Percentiles rank a stretch among this genome's conserved stretches.
These are phyloP conservation scores for Neurospora sp. DNA, from an alignment of 495 filamentous ascomycete genomes.

Conservation along the genomic window DNA sequence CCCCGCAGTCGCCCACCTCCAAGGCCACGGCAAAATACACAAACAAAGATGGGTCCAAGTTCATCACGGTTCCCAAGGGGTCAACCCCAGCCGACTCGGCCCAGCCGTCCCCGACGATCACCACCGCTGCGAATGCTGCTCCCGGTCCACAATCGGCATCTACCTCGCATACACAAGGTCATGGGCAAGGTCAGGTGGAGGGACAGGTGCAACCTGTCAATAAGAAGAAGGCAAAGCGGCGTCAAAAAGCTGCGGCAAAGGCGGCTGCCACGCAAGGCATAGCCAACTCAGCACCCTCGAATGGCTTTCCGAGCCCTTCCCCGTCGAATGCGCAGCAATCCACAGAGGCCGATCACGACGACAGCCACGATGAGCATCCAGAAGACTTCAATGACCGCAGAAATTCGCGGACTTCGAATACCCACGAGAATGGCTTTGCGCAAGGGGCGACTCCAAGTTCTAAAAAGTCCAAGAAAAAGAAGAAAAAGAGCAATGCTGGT, in stretches of 20 bases:
- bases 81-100: conserved; percentile 40
- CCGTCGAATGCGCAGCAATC: conserved; percentile 22
- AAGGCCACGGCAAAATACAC: conserved; percentile 47
- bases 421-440: conserved; percentile 8
- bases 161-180: neutral
- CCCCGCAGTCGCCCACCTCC: conserved; percentile 28
- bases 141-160: conserved; percentile 14
- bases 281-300: conserved; percentile 20
- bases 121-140: conserved; percentile 22
- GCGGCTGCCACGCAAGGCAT: conserved; percentile 44
- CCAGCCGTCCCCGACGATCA: conserved; percentile 36
- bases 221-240: conserved; percentile 85
- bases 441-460: conserved; percentile 17
- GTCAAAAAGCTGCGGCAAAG: conserved; percentile 66
- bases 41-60: conserved; percentile 60
- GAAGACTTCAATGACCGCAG: conserved; percentile 5
- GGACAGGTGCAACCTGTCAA: conserved; percentile 50
- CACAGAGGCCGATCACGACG: conserved; percentile 18
- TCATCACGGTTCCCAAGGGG: conserved; percentile 55
- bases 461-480: conserved; percentile 59
- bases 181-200: neutral
- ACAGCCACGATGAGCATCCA: conserved; percentile 17
- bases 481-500: conserved; percentile 29
- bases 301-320: conserved; percentile 30
- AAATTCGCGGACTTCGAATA: neutral